These are phyloP conservation scores for Diaporthe australafricana DNA, from an alignment of 2,329 filamentous ascomycete genomes.

Conservation along the genomic window DNA sequence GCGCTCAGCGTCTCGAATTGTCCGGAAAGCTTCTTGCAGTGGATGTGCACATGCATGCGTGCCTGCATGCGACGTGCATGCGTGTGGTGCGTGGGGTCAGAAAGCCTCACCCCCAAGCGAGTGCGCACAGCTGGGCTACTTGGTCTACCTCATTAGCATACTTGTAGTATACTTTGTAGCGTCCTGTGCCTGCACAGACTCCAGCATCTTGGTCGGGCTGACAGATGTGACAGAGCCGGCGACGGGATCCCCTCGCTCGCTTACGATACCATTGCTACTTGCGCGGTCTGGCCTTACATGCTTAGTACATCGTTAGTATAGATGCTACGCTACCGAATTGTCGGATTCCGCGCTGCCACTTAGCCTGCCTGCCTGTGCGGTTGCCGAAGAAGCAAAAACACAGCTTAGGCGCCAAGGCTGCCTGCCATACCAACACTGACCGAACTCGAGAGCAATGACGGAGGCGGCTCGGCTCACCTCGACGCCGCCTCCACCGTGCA, in stretches of 20 bases:
- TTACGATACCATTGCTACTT: neutral
- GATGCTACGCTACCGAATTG: constrained; percentile 20
- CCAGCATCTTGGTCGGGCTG: neutral
- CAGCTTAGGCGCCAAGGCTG: constrained; percentile 1
- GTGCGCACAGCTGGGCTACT: no score
- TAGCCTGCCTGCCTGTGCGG: constrained; percentile 25
- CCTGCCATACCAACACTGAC: neutral
- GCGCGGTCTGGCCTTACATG: neutral
- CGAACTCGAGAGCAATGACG: constrained; percentile 5
- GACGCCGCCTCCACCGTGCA: neutral
- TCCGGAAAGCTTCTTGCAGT: constrained; percentile 4
- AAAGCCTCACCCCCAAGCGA: neutral
- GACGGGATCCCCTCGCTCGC: neutral
- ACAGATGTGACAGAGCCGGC: constrained; percentile 3
- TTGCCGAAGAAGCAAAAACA: neutral
- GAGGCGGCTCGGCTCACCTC: constrained; percentile 16
- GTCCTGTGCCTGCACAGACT: no score
- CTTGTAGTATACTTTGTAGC: no score
- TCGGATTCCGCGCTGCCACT: constrained; percentile 19
- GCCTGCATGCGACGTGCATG: neutral
- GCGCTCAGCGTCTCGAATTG: constrained; percentile 4
- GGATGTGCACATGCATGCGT: neutral
- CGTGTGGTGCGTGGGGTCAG: constrained; percentile 21
- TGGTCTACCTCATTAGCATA: no score
- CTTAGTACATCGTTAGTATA: constrained; percentile 10